Conservation (phyloP, 108 stramenopile genomes). For the Fragilariopsis cylindrus region DNA sequence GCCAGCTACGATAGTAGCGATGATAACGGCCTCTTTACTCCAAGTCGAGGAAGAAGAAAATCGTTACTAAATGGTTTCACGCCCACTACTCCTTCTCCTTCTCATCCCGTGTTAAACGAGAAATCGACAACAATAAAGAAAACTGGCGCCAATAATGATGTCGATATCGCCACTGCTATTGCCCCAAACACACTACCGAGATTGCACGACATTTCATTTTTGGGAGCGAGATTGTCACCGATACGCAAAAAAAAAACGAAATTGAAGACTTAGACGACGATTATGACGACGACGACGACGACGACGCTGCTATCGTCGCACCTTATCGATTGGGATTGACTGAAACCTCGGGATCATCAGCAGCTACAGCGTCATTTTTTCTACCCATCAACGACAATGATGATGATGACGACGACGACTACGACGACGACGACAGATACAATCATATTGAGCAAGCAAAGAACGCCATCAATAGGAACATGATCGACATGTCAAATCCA, state of each 20-base stretch:
- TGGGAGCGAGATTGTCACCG: constrained; percentile 42
- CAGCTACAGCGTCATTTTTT: neutral
- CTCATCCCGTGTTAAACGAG: neutral
- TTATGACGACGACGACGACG: neutral
- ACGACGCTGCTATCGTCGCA: neutral
- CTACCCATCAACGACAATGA: constrained; percentile 22
- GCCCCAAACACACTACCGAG: constrained; percentile 15
- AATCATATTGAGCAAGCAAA: neutral
- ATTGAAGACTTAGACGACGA: neutral
- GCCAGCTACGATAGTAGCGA: constrained; percentile 7
- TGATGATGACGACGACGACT: neutral
- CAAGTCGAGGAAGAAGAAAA: constrained; percentile 15
- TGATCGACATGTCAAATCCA: neutral
- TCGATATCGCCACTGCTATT: neutral
- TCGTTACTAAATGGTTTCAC: neutral
- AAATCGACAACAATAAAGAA: neutral
- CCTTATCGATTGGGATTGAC: neutral
- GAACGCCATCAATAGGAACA: neutral
- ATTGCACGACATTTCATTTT: constrained; percentile 40
- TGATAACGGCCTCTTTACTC: constrained; percentile 28
- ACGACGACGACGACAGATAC: constrained; percentile 2
- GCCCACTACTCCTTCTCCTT: constrained; percentile 20
- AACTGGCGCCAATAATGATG: neutral
- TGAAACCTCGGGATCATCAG: constrained; percentile 1
- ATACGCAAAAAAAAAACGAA: constrained; percentile 22